A percentile compares a stretch with the other conserved stretches of the same genome.
Conservation (phyloP, 1,284 basidiomycete species). For the Afroboletus lepidellus region DNA sequence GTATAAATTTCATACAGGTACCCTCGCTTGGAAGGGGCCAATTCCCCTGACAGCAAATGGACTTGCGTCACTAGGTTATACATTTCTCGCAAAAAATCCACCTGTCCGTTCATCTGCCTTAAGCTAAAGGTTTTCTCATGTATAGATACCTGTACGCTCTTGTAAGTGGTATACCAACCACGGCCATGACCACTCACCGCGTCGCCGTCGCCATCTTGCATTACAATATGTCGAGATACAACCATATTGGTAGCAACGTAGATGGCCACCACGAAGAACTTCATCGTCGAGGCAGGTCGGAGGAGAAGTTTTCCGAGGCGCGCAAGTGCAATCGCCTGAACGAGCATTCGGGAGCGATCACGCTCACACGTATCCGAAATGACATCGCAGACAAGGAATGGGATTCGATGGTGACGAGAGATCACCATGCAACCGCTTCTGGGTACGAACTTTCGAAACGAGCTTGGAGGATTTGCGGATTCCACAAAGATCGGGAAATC, state of each 20-base stretch:
- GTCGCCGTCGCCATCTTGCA: background rate
- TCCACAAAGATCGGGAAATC: constrained; percentile 4
- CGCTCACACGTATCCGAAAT: background rate
- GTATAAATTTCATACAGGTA: too few relatives aligned
- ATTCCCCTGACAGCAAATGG: background rate
- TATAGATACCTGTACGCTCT: background rate
- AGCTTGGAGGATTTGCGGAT: accelerated
- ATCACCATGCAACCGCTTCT: background rate
- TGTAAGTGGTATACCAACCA: background rate
- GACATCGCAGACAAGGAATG: constrained; percentile 3
- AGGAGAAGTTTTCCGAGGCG: background rate
- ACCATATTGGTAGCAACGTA: background rate
- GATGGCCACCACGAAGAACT: constrained; percentile 1
- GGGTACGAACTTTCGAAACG: background rate
- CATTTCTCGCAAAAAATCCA: constrained; percentile 6
- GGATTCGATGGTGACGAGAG: background rate
- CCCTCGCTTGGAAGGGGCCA: too few relatives aligned
- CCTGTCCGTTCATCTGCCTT: accelerated
- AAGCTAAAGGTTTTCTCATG: constrained; percentile 4
- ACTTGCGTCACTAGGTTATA: background rate
- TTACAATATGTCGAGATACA: constrained; percentile 3
- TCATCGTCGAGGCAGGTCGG: background rate
- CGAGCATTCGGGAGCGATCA: background rate
- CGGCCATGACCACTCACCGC: background rate
- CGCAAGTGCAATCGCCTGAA: background rate